Percentiles rank a stretch among this genome's conserved stretches.
Conservation (phyloP, 1,284 basidiomycete species). For the Golubevia pallescens region DNA sequence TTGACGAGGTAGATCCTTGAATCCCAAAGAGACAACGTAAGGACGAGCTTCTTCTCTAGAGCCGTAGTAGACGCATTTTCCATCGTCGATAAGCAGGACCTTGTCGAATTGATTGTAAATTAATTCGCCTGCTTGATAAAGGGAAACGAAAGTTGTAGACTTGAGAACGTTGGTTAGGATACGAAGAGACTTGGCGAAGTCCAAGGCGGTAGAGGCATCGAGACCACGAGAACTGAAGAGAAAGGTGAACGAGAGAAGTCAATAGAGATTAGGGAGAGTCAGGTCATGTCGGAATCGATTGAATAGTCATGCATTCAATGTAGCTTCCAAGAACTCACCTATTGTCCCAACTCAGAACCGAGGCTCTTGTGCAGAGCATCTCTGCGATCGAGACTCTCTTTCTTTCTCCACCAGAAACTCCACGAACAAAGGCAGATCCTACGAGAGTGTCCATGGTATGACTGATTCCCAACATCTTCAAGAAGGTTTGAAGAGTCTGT, state of each 20-base stretch:
- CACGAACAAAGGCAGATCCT: conserved; percentile 40
- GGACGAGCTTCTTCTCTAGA: too few species aligned
- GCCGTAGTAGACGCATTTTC: conserved; percentile 52
- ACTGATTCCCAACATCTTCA: conserved; percentile 50
- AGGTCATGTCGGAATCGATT: neutral
- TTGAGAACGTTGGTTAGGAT: conserved; percentile 36
- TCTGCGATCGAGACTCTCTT: conserved; percentile 55
- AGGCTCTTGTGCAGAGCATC: conserved; percentile 30
- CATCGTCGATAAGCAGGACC: conserved; percentile 50
- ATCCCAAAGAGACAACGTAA: conserved; percentile 12
- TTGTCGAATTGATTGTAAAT: conserved; percentile 55
- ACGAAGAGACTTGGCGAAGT: conserved; percentile 50
- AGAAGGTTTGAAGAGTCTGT: conserved; percentile 36
- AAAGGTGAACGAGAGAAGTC: neutral
- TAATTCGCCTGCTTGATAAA: conserved; percentile 52
- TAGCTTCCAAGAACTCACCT: neutral
- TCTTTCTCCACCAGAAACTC: conserved; percentile 51
- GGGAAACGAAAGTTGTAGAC: conserved; percentile 42
- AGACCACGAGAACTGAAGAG: conserved; percentile 36
- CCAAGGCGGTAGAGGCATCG: conserved; percentile 45
- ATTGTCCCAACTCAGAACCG: conserved; percentile 8
- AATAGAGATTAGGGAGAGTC: too few species aligned
- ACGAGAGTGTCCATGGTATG: conserved; percentile 53
- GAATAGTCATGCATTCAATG: neutral
- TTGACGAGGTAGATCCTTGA: conserved; percentile 72